phyloP scores from a whole-genome alignment of 495 filamentous ascomycete species.

The Aspergillus cavernicola region DNA sequence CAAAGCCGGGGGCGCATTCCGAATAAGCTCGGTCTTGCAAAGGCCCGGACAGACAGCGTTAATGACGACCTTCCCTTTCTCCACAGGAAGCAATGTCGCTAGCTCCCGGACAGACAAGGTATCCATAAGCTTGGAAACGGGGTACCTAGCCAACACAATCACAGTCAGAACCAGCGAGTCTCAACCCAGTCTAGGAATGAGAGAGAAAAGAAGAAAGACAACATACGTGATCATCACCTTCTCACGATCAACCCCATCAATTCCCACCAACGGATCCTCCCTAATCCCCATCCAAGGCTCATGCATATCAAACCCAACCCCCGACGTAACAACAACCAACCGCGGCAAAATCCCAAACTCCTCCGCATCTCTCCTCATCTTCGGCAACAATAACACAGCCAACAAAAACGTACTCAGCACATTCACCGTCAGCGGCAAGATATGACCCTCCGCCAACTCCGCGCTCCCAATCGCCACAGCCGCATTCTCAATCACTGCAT shows the following conservation, averaged over 20 bases:
- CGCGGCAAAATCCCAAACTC: neutral
- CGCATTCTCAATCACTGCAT: constrained; percentile 12
- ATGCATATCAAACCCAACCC: neutral
- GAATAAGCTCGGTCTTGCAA: neutral
- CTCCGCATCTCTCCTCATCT: constrained; percentile 3
- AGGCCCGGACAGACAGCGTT: constrained; percentile 2
- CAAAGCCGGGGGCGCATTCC: neutral
- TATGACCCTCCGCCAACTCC: neutral
- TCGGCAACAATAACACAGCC: constrained; percentile 6
- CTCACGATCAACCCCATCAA: neutral
- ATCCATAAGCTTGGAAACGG: constrained; percentile 4
- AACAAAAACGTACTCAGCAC: constrained; percentile 9
- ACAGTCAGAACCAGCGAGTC: too few species aligned
- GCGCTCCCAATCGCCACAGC: neutral
- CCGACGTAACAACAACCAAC: constrained; percentile 3
- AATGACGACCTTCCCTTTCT: constrained; percentile 5
- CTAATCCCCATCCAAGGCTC: neutral
- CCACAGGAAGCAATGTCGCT: neutral
- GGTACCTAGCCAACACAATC: neutral
- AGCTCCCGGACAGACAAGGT: neutral
- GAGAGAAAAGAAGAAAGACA: neutral
- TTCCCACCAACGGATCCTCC: neutral
- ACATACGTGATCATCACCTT: constrained; percentile 1
- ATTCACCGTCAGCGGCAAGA: constrained; percentile 1
- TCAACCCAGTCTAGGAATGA: too few species aligned